A percentile compares a stretch with the other conserved stretches of the same genome.
Evolutionary conservation across 306 rosid genomes (phyloP).

Genomic region (Cucurbita argyrosperma): DNA sequence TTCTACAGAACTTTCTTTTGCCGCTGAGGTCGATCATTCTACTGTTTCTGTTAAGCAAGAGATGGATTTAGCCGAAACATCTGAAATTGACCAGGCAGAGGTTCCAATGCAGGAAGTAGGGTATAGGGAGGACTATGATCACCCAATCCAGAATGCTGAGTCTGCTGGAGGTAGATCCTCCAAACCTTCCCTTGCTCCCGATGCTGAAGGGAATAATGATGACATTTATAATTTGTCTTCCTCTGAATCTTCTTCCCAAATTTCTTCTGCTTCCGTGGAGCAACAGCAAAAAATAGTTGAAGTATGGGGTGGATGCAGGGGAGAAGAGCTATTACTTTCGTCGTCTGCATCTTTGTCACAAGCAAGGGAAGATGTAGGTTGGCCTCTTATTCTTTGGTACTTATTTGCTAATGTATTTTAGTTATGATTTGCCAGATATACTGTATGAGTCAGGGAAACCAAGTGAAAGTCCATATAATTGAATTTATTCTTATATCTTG

Average conservation of each 20-base stretch:
- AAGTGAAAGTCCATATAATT: constrained; percentile 29
- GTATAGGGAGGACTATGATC: constrained; percentile 20
- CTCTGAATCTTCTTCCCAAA: constrained; percentile 7
- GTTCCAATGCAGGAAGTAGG: constrained; percentile 18
- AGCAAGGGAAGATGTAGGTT: constrained; percentile 76
- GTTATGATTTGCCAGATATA: constrained; percentile 6
- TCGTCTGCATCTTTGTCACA: constrained; percentile 20
- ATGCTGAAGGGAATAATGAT: constrained; percentile 21
- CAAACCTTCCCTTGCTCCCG: constrained; percentile 19
- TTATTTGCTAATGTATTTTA: constrained; percentile 3
- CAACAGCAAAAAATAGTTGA: constrained; percentile 13
- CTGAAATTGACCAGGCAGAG: constrained; percentile 20
- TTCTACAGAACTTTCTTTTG: constrained; percentile 17
- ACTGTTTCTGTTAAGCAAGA: constrained; percentile 12
- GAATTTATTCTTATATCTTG: constrained; percentile 64
- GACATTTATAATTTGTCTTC: constrained; percentile 16
- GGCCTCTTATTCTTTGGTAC: constrained; percentile 51
- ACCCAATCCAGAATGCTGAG: constrained; percentile 15
- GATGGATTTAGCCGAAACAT: constrained; percentile 9
- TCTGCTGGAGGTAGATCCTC: constrained; percentile 9
- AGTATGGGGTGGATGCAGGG: constrained; percentile 16
- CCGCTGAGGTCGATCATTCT: constrained; percentile 18
- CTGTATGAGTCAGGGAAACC: constrained; percentile 17
- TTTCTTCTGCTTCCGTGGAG: constrained; percentile 17
- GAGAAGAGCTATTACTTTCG: constrained; percentile 7